Base-by-base conservation (phyloP, 495 filamentous ascomycete genomes). In the Xylaria longipes region DNA sequence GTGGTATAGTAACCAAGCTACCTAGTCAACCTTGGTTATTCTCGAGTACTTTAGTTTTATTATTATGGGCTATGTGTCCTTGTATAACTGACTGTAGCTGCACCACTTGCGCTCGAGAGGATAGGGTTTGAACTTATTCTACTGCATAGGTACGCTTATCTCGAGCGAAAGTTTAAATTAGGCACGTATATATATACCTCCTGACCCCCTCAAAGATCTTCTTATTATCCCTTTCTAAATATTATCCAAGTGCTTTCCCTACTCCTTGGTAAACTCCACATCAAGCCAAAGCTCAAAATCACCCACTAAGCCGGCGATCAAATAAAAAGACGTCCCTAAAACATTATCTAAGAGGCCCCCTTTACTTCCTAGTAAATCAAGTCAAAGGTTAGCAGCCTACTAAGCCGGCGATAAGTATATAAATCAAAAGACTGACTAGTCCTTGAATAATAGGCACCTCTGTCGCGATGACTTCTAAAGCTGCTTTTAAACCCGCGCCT, bases 151-250 rank as follows among this genome's bases (percentile, higher is more conserved):
- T 48, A 48, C 45, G 45, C 20, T 17, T 48, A 48, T 48, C 22
- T 25, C 48, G 48, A 52, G 48, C 48, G 22, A 52, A 52, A 27
- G 22, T 60, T 60, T 60, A 60, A 60, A 60, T 33, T 22, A 60
- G 56, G 31, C 56, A 60, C 20, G 33, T 57, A 33, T 60, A 60
- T 60, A 60, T n/a, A 60, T 35, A 35, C 31, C 27, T 37, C 17
- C 56, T 60, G 29, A 60, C 29, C 15, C 33, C 33, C 20, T 37
- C 11, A 33, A 17, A 60, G 56, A 60, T 37, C 29, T 60, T 60
- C 15, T 60, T 11, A 60, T 57, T 8, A 20, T 22, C 33, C 31
- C 31, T 60, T 60, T 5, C 29, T 17, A 58, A 33, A 58, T 6
- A 37, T n/a, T 9, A 58, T 58, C 54, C 5, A 58, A 58, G 27